Evolutionary conservation across 2,329 filamentous ascomycete genomes (phyloP), one percentile per base, ranked within the genome.

Genomic region (Cytospora piceicola): DNA sequence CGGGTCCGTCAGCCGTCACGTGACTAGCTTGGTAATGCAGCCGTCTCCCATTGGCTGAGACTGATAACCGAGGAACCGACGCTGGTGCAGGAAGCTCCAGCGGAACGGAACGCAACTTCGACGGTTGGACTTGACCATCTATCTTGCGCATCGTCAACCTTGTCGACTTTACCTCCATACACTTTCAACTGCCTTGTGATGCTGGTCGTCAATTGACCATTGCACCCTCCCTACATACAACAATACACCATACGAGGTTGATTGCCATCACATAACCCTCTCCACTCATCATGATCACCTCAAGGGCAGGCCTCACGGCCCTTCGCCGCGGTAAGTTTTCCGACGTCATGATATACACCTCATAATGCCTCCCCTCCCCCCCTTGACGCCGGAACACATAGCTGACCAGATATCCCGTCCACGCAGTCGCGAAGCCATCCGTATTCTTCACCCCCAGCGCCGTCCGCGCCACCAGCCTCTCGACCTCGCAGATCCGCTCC

Each of bases 251-350:
- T 22, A 39, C 30, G 22, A 17, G 32, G n/a, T 60, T 54, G 49
- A 46, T 65, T 52, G 52, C 30, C 32, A 39, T 42, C 65, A 58
- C 51, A 56, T 53, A 65, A 65, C 49, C 49, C 6, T 65, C 58
- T 56, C 58, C 67, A 64, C 70, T 70, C 73, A 77, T 71, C 53
- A 88, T 88, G 85, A 83, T 81, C 75, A 80, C 83, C 73, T 83
- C 85, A 73, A 79, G 85, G 79, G 80, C 85, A 73, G 85, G 85
- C 76, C 75, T 86, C 71, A 81, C 82, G 78, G 85, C 85, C 76
- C 77, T 87, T 75, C 84, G 84, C 76, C 82, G 84, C 83, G 82
- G 85, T 87, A 76, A 72, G 81, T 74, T 63, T 57, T 61, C 60
- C 53, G 54, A 65, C 39, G 36, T 42, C 58, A 58, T 39, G 32